Conservation (phyloP, 768 basidiomycete species). For the Phylloporus rhodoxanthus region DNA sequence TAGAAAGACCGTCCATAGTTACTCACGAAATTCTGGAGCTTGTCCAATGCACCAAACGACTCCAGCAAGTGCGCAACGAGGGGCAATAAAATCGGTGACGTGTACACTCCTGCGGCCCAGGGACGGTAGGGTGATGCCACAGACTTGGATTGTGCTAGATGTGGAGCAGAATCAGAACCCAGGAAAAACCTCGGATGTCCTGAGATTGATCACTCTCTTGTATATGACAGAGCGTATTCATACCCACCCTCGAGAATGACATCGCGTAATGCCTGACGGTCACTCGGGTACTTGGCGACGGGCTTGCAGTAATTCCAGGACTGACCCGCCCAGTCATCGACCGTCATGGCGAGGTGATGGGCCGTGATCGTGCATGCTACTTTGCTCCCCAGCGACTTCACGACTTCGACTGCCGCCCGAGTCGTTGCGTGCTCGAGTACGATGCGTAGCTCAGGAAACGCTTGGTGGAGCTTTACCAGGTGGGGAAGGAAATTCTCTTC, state of each 20-base stretch:
- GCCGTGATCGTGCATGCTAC: slow-evolving; percentile 97
- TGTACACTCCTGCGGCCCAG: slow-evolving; percentile 96
- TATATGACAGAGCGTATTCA: not conserved
- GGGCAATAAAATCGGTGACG: slow-evolving; percentile 86
- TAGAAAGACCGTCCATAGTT: slow-evolving; percentile 80
- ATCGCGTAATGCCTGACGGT: slow-evolving; percentile 74
- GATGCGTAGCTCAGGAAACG: slow-evolving; percentile 87
- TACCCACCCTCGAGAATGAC: slow-evolving; percentile 67
- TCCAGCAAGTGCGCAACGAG: slow-evolving; percentile 85
- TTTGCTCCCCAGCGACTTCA: slow-evolving; percentile 68
- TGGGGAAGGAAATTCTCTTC: slow-evolving; percentile 88
- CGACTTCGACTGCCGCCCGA: slow-evolving; percentile 81
- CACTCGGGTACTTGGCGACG: slow-evolving; percentile 92
- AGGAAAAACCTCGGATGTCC: slow-evolving; percentile 96
- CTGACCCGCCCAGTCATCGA: slow-evolving; percentile 96
- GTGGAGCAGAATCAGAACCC: slow-evolving; percentile 95
- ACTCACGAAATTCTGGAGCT: slow-evolving; percentile 76
- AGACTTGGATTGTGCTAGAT: slow-evolving; percentile 64
- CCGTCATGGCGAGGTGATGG: slow-evolving; percentile 89
- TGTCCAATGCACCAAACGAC: slow-evolving; percentile 79
- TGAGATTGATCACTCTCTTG: slow-evolving; percentile 17
- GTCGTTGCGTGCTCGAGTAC: slow-evolving; percentile 98
- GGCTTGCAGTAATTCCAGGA: slow-evolving; percentile 97
- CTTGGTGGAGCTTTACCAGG: slow-evolving; percentile 68
- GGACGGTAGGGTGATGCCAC: slow-evolving; percentile 60